Evolutionary conservation across 306 rosid genomes (phyloP).

Genomic region (Begonia masoniana): DNA sequence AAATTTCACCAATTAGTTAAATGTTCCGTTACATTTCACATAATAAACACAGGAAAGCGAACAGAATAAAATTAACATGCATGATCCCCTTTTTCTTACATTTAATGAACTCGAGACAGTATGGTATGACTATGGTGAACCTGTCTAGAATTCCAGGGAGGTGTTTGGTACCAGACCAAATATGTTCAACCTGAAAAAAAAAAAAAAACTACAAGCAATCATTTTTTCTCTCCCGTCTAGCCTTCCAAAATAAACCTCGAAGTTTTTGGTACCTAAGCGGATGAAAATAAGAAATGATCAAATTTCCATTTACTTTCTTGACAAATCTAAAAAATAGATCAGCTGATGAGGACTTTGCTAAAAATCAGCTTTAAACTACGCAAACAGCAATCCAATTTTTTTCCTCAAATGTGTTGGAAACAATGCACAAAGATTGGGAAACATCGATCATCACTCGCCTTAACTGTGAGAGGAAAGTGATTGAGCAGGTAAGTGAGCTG

Average conservation of each 20-base stretch:
- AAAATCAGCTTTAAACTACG: too few species aligned
- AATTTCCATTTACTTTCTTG: not conserved
- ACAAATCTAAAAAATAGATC: not conserved
- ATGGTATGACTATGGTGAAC: constrained; percentile 68
- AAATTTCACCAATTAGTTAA: constrained; percentile 6
- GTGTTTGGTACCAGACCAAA: constrained; percentile 72
- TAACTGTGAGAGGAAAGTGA: constrained; percentile 48
- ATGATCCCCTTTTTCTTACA: constrained; percentile 25
- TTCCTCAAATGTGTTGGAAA: too few species aligned
- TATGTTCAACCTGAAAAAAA: constrained; percentile 56
- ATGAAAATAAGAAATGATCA: too few species aligned
- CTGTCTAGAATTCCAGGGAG: constrained; percentile 50
- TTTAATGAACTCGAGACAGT: constrained; percentile 73
- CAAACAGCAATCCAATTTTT: too few species aligned
- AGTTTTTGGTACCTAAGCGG: too few species aligned
- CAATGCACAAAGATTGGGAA: not conserved
- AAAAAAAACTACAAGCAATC: not conserved
- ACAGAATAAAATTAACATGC: not conserved
- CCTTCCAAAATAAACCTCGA: not conserved
- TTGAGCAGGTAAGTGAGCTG: constrained; percentile 59
- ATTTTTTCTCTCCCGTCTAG: not conserved
- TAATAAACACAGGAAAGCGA: constrained; percentile 1
- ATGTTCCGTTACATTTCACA: not conserved
- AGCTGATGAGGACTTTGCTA: too few species aligned
- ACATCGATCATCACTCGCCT: constrained; percentile 25